These are phyloP conservation scores for Kalmusia sp. DNA, from an alignment of 2,329 filamentous ascomycete species.

Conservation along the genomic window DNA sequence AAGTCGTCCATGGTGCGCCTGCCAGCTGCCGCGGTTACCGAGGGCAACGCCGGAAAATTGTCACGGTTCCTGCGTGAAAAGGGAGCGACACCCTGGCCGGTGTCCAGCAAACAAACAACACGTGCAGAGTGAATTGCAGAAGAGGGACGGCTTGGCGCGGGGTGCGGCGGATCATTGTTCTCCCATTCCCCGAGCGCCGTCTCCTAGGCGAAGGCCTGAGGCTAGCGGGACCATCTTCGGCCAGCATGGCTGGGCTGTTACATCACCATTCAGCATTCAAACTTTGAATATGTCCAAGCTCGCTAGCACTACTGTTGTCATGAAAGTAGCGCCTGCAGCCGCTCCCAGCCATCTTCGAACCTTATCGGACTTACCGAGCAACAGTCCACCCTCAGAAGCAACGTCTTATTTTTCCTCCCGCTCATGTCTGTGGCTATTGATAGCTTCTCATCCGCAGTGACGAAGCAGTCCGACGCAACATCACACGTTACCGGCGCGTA, in stretches of 20 bases:
- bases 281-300: too few species aligned
- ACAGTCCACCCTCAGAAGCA: too few species aligned
- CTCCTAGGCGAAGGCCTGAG: too few species aligned
- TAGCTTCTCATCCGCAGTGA: too few species aligned
- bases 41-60: too few species aligned
- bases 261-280: conserved; percentile 4
- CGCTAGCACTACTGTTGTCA: too few species aligned
- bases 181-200: not conserved
- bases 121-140: conserved; percentile 3
- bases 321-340: not conserved
- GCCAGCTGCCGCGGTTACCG: not conserved
- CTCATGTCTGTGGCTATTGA: too few species aligned
- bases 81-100: conserved; percentile 2
- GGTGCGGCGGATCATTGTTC: not conserved
- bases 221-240: not conserved
- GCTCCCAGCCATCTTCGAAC: not conserved
- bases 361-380: too few species aligned
- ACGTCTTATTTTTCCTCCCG: too few species aligned
- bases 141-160: conserved; percentile 2
- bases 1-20: conserved; percentile 83
- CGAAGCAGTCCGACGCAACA: too few species aligned
- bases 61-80: too few species aligned
- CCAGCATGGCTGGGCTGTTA: not conserved
- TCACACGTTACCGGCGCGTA: too few species aligned
- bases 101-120: conserved; percentile 3